These are phyloP conservation scores for Purshia tridentata DNA, from an alignment of 306 rosid species.

Conservation along the genomic window DNA sequence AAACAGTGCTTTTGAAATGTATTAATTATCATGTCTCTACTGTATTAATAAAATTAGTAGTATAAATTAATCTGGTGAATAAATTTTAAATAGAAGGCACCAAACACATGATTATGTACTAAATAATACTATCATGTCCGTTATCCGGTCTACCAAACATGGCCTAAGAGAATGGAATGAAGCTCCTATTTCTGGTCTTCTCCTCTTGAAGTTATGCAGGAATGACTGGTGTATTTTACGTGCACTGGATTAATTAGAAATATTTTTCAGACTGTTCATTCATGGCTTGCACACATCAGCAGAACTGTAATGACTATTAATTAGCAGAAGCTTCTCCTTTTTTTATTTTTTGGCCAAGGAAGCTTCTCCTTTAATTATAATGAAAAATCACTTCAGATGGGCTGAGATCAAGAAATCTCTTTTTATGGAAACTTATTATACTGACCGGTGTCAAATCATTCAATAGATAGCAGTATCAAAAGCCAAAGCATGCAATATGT, in stretches of 20 bases:
- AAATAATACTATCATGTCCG: too few species aligned
- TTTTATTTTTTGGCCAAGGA: too few species aligned
- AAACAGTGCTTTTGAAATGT: too few species aligned
- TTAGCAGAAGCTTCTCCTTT: too few species aligned
- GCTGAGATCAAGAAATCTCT: not conserved
- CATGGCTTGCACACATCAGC: not conserved
- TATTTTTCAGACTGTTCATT: not conserved
- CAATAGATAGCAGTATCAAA: constrained; percentile 89
- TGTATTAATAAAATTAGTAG: too few species aligned
- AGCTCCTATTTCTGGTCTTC: not conserved
- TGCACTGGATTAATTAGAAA: constrained; percentile 14
- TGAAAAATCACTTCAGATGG: not conserved
- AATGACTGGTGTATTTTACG: not conserved
- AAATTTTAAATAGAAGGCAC: too few species aligned
- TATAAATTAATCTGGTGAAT: too few species aligned
- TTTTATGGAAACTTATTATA: not conserved
- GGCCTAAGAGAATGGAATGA: not conserved
- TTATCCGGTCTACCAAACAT: too few species aligned
- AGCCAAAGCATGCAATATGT: constrained; percentile 23
- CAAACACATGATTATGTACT: too few species aligned
- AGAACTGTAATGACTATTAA: not conserved
- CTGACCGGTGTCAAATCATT: constrained; percentile 81
- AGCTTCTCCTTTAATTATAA: not conserved
- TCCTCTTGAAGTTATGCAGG: not conserved
- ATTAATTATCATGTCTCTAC: too few species aligned